phyloP scores from a whole-genome alignment of 2,329 filamentous ascomycete genomes.

The Sporothrix brunneoviolacea region DNA sequence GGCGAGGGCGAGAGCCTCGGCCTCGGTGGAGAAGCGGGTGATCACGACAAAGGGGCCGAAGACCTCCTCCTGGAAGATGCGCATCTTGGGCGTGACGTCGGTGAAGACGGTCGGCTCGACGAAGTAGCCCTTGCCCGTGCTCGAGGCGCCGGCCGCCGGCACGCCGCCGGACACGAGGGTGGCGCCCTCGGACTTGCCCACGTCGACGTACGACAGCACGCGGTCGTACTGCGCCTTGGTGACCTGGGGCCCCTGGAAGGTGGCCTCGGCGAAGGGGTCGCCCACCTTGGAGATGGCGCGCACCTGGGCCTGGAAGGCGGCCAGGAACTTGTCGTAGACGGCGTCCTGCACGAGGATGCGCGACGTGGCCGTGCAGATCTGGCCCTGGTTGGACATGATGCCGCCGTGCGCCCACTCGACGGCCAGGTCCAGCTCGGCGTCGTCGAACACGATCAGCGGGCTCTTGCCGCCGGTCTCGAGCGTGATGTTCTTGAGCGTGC shows the following conservation, averaged over 20 bases:
- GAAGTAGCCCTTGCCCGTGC: conserved; percentile 16
- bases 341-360: conserved; percentile 59
- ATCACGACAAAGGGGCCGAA: conserved; percentile 55
- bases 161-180: conserved; percentile 49
- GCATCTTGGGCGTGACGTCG: conserved; percentile 17
- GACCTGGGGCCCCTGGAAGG: conserved; percentile 51
- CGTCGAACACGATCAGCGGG: conserved; percentile 51
- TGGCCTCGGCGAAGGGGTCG: conserved; percentile 51
- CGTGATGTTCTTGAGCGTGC: conserved; percentile 54
- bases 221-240: conserved; percentile 56
- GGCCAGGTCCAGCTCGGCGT: conserved; percentile 55
- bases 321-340: conserved; percentile 56
- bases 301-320: conserved; percentile 40
- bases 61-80: conserved; percentile 44
- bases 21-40: conserved; percentile 42
- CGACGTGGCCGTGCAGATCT: conserved; percentile 69
- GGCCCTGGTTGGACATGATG: conserved; percentile 65
- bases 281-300: conserved; percentile 43
- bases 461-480: conserved; percentile 56
- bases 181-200: conserved; percentile 53
- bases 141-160: neutral
- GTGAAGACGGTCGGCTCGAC: conserved; percentile 20
- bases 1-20: conserved; percentile 41
- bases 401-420: conserved; percentile 42
- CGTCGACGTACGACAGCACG: conserved; percentile 52